Evolutionary conservation across 2,329 filamentous ascomycete genomes (phyloP).

Genomic region (Cercospora zeina): DNA sequence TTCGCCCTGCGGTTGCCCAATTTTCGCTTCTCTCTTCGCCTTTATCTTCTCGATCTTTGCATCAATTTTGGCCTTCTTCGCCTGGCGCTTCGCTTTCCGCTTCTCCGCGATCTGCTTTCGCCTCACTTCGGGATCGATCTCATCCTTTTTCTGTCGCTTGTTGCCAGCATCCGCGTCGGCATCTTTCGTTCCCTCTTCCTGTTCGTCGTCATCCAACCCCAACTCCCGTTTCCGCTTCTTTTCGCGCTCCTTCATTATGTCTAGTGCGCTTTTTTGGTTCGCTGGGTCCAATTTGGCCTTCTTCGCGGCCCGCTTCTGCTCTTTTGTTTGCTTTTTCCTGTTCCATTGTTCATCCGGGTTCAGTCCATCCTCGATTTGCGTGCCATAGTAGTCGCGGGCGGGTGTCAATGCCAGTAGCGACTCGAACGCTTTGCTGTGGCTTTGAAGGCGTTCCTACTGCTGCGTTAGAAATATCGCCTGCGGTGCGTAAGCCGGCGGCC

Average conservation of each 20-base stretch:
- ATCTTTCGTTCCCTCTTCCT: constrained; percentile 39
- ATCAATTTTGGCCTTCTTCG: constrained; percentile 49
- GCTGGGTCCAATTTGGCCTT: constrained; percentile 89
- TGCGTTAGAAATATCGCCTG: neutral
- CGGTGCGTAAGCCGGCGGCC: neutral
- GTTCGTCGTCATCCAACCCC: constrained; percentile 52
- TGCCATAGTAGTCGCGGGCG: constrained; percentile 78
- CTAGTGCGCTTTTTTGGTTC: constrained; percentile 85
- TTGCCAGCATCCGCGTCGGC: constrained; percentile 44
- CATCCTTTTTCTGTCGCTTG: constrained; percentile 49
- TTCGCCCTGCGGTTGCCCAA: constrained; percentile 36
- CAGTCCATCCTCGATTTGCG: constrained; percentile 56
- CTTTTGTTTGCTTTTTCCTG: constrained; percentile 93
- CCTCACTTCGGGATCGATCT: constrained; percentile 34
- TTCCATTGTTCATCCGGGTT: constrained; percentile 89
- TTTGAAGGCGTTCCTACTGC: constrained; percentile 54
- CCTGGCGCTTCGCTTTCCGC: constrained; percentile 46
- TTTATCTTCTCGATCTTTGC: constrained; percentile 45
- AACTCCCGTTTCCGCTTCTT: constrained; percentile 72
- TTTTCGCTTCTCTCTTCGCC: constrained; percentile 38
- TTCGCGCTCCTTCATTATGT: constrained; percentile 84
- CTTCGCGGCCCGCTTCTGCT: constrained; percentile 78
- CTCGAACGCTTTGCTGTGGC: constrained; percentile 74
- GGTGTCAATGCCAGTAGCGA: constrained; percentile 84
- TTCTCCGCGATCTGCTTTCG: constrained; percentile 47